Conservation (phyloP, 2,329 filamentous ascomycete genomes). For the Talaromyces amestolkiae region DNA sequence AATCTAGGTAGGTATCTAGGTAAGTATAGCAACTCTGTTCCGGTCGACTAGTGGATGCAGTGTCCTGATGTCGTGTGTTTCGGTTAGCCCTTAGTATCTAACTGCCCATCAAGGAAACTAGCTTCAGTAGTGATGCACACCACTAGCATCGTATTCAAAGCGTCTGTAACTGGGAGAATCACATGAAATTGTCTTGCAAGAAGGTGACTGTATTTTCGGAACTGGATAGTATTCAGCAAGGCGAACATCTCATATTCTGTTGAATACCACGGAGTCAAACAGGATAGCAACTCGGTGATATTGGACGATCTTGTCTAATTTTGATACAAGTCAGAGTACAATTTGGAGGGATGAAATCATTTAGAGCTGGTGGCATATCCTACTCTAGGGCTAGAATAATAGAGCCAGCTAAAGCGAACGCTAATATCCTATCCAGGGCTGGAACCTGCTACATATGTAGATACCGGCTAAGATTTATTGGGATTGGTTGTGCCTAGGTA, state of each 20-base stretch:
- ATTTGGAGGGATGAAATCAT: background rate
- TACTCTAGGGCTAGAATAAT: background rate
- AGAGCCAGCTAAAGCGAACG: background rate
- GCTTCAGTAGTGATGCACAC: background rate
- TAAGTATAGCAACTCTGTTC: background rate
- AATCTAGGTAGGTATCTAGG: background rate
- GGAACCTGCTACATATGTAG: background rate
- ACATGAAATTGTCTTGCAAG: background rate
- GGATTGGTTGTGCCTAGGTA: background rate
- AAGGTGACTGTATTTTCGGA: background rate
- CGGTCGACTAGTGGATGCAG: background rate
- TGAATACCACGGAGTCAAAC: background rate
- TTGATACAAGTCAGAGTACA: background rate
- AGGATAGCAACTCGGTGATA: background rate
- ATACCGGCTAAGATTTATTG: background rate
- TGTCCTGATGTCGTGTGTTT: background rate
- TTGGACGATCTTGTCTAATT: background rate
- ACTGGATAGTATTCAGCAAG: too few species aligned
- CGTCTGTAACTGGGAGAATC: background rate
- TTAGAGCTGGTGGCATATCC: background rate
- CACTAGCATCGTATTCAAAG: background rate
- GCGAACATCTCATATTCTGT: background rate
- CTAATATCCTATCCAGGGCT: background rate
- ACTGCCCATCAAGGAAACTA: background rate
- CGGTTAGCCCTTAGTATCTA: background rate